Percentiles rank a stretch among this genome's conserved stretches.
These are phyloP conservation scores for Colletotrichum paranaense DNA, from an alignment of 2,329 filamentous ascomycete species.

Conservation along the genomic window DNA sequence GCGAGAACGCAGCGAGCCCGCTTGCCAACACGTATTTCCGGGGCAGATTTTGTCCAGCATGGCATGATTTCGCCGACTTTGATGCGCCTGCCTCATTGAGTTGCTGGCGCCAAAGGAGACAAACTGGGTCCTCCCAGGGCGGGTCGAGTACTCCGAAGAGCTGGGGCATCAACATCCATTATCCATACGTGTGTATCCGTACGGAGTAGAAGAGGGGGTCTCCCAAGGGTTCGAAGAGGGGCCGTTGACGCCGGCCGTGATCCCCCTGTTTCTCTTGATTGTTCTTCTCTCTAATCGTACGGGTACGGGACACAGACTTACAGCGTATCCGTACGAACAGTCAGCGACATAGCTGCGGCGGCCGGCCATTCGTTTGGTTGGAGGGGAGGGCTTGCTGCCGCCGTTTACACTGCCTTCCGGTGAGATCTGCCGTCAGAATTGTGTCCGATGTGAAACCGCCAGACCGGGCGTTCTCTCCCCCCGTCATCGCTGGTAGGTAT, in stretches of 20 bases:
- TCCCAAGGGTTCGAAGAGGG: slow-evolving; percentile 3
- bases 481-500: background rate
- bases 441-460: slow-evolving; percentile 28
- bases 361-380: background rate
- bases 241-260: slow-evolving; percentile 11
- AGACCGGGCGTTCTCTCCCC: background rate
- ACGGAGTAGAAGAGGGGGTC: background rate
- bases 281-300: background rate
- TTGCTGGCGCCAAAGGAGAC: slow-evolving; percentile 1
- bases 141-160: background rate
- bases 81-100: slow-evolving; percentile 18
- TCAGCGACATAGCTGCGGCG: no score
- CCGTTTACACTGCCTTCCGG: slow-evolving; percentile 15
- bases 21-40: slow-evolving; percentile 15
- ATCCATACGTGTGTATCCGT: no score
- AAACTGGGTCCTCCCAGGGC: slow-evolving; percentile 22
- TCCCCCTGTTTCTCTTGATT: slow-evolving; percentile 2
- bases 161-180: background rate
- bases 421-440: slow-evolving; percentile 18
- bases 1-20: slow-evolving; percentile 2
- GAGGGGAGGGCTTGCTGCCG: background rate
- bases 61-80: slow-evolving; percentile 13
- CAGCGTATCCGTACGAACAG: background rate
- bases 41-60: background rate
- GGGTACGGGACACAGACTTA: no score